Evolutionary conservation across 1,284 basidiomycete genomes (phyloP).

Genomic region (Tylopilus sp.): DNA sequence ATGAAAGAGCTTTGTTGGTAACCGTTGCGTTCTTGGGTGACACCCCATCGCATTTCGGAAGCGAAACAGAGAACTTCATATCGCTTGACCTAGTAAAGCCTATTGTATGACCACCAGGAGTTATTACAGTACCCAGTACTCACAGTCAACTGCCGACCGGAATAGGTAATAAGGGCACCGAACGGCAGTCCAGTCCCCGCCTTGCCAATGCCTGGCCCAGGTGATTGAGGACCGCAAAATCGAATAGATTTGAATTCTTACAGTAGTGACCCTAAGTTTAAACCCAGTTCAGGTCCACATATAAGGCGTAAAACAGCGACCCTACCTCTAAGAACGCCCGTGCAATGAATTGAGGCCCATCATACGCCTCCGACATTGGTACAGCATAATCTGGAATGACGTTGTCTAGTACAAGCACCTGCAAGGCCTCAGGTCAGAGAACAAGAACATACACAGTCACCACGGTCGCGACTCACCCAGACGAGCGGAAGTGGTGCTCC

Average conservation of each 20-base stretch:
- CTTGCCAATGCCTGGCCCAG: constrained; percentile 24
- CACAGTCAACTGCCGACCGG: constrained; percentile 25
- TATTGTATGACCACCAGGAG: neutral
- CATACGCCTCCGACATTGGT: constrained; percentile 24
- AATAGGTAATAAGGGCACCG: constrained; percentile 25
- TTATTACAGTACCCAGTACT: neutral
- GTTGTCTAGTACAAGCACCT: constrained; percentile 31
- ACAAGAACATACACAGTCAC: neutral
- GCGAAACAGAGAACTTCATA: constrained; percentile 34
- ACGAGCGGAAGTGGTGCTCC: constrained; percentile 26
- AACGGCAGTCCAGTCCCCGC: constrained; percentile 29
- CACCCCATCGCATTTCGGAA: constrained; percentile 25
- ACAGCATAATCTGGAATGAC: constrained; percentile 30
- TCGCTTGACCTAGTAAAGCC: constrained; percentile 18
- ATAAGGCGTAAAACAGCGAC: neutral
- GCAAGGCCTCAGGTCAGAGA: neutral
- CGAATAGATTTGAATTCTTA: constrained; percentile 11
- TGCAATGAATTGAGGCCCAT: constrained; percentile 31
- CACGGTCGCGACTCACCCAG: constrained; percentile 19
- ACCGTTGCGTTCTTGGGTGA: constrained; percentile 2
- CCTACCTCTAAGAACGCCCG: constrained; percentile 26
- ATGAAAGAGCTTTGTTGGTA: constrained; percentile 24
- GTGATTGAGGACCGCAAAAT: neutral
- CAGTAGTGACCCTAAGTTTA: constrained; percentile 25
- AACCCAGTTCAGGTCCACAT: neutral